A percentile compares a stretch with the other conserved stretches of the same genome.
Evolutionary conservation across 78 protist species (phyloP).

Genomic region (Protostelium mycophagum): DNA sequence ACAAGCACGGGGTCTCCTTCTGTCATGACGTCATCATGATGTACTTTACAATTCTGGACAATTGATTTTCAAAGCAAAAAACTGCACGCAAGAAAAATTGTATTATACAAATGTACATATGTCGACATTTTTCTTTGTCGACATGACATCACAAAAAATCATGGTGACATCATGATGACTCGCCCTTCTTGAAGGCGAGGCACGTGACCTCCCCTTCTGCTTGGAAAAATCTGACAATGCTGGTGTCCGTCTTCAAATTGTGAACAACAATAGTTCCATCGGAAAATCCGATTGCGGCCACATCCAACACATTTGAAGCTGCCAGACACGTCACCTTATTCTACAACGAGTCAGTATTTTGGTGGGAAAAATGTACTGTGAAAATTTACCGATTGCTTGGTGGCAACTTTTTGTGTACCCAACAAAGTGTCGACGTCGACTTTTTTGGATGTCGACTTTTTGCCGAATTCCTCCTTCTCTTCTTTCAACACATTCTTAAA

Average conservation of each 20-base stretch:
- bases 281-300: conserved; percentile 66
- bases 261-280: conserved; percentile 56
- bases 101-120: too few relatives aligned
- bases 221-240: conserved; percentile 26
- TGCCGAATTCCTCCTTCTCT: background rate
- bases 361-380: conserved; percentile 6
- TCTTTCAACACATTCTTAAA: background rate
- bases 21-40: background rate
- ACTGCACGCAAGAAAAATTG: too few relatives aligned
- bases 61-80: too few relatives aligned
- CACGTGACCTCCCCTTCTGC: conserved; percentile 31
- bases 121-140: too few relatives aligned
- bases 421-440: background rate
- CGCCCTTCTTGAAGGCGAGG: conserved; percentile 56
- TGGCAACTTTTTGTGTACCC: background rate
- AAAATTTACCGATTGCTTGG: too few relatives aligned
- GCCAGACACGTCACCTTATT: conserved; percentile 17
- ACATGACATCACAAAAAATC: too few relatives aligned
- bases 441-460: background rate
- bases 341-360: background rate
- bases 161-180: background rate
- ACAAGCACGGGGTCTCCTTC: conserved; percentile 55
- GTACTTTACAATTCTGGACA: too few relatives aligned
- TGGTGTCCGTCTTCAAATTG: conserved; percentile 42
- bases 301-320: conserved; percentile 72